Evolutionary conservation across 345 rosid species (phyloP), one percentile per base, ranked within the genome.

Genomic region (Linum trigynum): DNA sequence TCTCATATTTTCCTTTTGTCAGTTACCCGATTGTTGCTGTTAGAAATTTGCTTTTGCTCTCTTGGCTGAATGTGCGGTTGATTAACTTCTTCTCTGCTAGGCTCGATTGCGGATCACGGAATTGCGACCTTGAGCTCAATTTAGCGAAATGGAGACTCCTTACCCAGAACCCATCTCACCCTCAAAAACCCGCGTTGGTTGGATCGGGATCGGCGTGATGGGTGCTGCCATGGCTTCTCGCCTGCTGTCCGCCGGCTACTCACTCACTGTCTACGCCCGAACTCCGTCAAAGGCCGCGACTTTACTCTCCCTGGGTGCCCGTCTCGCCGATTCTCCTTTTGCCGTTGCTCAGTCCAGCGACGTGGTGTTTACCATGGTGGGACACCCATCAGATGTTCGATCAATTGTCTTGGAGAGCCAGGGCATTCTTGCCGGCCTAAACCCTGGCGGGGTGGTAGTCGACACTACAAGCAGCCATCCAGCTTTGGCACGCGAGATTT

Each of bases 201-300:
- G 95, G 91, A 87, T 89, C 39, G 95, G 95, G 35, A 81, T 87
- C 70, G 96, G 98, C 36, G 78, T 89, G 1, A 89, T 87, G 95
- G 97, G 98, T 38, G 83, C 85, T 0, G 84, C 97, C 36, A 87
- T 87, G 95, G 97, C 88, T n/a, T 67, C 91, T 32, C 95, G 83
- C 75, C 75, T 92, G 67, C 81, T 89, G 68, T 65, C 86, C 10
- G 86, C 89, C 17, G 91, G 95, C 62, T 89, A 86, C 74, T 64
- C 70, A 3, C 69, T 89, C 72, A 74, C 86, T 63, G 12, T 86
- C 75, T 92, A 84, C 70, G 87, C 91, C 64, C 95, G 98, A 42
- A 68, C 69, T 50, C 90, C 77, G 1, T 78, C 86, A 1, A 92
- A 85, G 45, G 75, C 91, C 67, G 60, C 67, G n/a, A 59, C 77